These are phyloP conservation scores for Multifurca ochricompacta DNA, from an alignment of 768 basidiomycete genomes.

Conservation along the genomic window DNA sequence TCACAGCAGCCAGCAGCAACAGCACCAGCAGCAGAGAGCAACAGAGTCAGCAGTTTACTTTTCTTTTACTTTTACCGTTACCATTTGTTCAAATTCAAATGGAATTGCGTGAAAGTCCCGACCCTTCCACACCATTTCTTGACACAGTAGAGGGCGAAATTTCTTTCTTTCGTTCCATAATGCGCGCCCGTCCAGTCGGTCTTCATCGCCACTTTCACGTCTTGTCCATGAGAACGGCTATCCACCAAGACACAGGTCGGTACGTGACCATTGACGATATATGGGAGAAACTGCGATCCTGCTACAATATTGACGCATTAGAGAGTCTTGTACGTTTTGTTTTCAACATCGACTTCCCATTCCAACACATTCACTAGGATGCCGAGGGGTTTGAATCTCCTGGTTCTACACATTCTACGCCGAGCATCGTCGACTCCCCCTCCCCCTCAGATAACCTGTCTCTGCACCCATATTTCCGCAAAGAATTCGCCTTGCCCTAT, in stretches of 20 bases:
- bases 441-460: constrained; percentile 62
- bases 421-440: constrained; percentile 53
- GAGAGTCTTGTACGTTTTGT: constrained; percentile 54
- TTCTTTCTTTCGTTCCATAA: constrained; percentile 74
- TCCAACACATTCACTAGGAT: constrained; percentile 16
- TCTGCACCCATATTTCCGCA: constrained; percentile 63
- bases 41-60: too few relatives aligned
- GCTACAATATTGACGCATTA: constrained; percentile 69
- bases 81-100: too few relatives aligned
- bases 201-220: constrained; percentile 78
- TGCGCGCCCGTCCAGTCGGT: constrained; percentile 76
- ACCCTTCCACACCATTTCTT: constrained; percentile 29
- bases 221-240: constrained; percentile 63
- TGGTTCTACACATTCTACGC: constrained; percentile 33
- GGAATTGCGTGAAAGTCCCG: constrained; percentile 13
- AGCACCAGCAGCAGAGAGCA: too few relatives aligned
- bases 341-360: too few relatives aligned
- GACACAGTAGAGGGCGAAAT: constrained; percentile 77
- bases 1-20: too few relatives aligned
- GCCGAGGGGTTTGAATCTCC: constrained; percentile 31
- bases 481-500: constrained; percentile 54
- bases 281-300: constrained; percentile 65
- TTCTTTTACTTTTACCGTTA: too few relatives aligned
- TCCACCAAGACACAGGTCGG: constrained; percentile 62
- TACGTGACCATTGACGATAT: constrained; percentile 53